These are phyloP conservation scores for Phalaenopsis hybrid DNA, from an alignment of 116 monocot species.

Conservation along the genomic window DNA sequence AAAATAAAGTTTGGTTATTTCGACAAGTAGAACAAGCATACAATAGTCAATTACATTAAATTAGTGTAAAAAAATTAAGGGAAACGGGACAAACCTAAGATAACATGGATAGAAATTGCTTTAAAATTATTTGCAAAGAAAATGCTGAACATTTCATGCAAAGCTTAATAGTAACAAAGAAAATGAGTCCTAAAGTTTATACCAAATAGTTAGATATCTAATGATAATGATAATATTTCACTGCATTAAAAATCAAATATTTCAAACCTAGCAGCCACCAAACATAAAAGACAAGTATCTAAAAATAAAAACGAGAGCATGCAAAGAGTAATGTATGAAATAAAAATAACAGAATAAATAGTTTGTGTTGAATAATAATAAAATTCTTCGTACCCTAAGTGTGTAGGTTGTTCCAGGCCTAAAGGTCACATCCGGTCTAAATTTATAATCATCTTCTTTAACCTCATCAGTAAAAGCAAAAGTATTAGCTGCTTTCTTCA, in stretches of 20 bases:
- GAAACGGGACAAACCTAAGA: neutral
- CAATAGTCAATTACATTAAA: too few species aligned
- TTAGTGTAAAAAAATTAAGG: neutral
- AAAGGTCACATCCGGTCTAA: constrained; percentile 16
- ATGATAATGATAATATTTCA: neutral
- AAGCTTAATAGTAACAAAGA: too few species aligned
- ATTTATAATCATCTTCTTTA: constrained; percentile 7
- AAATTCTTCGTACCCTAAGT: constrained; percentile 3
- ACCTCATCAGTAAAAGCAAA: constrained; percentile 10
- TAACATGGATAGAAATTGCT: neutral
- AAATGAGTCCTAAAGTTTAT: neutral
- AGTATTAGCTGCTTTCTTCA: constrained; percentile 18
- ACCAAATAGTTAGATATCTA: neutral
- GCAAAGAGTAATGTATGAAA: neutral
- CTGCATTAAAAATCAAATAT: neutral
- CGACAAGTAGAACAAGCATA: too few species aligned
- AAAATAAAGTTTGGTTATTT: too few species aligned
- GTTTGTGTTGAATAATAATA: too few species aligned
- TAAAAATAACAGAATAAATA: neutral
- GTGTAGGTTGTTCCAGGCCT: constrained; percentile 8
- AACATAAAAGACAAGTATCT: neutral
- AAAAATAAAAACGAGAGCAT: neutral
- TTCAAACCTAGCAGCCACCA: neutral
- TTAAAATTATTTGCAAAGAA: neutral
- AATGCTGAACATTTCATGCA: too few species aligned